These are phyloP conservation scores for Ganoderma resinaceum DNA, from an alignment of 1,284 basidiomycete species.

Conservation along the genomic window DNA sequence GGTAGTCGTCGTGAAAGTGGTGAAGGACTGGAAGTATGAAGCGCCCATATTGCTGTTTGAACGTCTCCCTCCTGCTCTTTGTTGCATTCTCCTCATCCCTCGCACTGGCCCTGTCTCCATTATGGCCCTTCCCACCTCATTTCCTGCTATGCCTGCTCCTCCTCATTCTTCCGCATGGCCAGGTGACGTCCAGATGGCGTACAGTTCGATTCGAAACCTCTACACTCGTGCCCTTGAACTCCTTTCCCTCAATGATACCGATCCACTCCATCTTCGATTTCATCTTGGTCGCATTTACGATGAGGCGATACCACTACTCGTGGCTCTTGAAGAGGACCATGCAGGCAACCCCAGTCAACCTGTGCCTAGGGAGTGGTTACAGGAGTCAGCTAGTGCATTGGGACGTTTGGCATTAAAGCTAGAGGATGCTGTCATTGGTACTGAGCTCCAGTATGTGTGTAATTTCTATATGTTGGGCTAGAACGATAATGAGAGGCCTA, in stretches of 20 bases:
- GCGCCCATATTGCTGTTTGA: too few species aligned
- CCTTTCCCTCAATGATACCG: neutral
- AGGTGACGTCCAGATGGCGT: neutral
- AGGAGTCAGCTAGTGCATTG: neutral
- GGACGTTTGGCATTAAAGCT: neutral
- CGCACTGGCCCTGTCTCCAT: too few species aligned
- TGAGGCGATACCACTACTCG: neutral
- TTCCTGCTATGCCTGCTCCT: neutral
- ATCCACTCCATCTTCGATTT: neutral
- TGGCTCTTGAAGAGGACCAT: neutral
- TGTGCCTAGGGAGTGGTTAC: neutral
- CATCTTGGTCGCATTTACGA: neutral
- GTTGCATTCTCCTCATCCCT: too few species aligned
- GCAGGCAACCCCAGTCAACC: neutral
- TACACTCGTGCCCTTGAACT: neutral
- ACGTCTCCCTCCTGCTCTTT: too few species aligned
- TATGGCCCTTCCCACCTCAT: too few species aligned
- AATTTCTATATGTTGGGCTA: neutral
- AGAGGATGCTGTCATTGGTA: neutral
- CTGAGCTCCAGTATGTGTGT: neutral
- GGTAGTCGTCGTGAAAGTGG: too few species aligned
- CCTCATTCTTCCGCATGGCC: neutral
- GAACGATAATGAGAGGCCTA: too few species aligned
- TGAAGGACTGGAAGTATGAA: too few species aligned
- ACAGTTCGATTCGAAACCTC: neutral